A percentile compares a stretch with the other conserved stretches of the same genome.
Evolutionary conservation across 2,329 filamentous ascomycete genomes (phyloP).

Genomic region (Penicillium sp.): DNA sequence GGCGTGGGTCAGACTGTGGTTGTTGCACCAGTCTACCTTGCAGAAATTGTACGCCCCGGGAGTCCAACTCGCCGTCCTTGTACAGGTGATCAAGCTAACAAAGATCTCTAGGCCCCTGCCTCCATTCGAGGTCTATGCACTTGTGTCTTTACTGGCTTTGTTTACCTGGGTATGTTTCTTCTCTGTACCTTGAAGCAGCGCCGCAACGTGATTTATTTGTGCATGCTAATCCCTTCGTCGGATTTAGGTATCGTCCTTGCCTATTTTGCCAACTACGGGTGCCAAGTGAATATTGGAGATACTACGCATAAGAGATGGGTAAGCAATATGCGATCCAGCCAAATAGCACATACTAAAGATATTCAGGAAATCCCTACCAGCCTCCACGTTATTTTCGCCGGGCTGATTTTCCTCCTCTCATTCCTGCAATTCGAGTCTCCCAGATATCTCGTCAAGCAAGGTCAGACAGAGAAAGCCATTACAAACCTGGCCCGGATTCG

Average conservation of each 20-base stretch:
- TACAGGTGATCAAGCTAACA: neutral
- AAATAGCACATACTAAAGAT: conserved; percentile 2
- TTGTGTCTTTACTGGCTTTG: conserved; percentile 68
- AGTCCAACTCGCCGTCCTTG: neutral
- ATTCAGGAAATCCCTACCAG: conserved; percentile 62
- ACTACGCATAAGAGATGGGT: conserved; percentile 51
- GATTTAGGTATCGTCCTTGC: conserved; percentile 69
- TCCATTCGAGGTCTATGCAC: conserved; percentile 73
- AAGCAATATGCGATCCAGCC: conserved; percentile 1
- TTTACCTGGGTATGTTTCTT: conserved; percentile 53
- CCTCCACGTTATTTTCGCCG: conserved; percentile 75
- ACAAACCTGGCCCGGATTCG: conserved; percentile 56
- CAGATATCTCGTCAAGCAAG: conserved; percentile 68
- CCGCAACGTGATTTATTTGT: neutral
- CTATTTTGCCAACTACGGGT: conserved; percentile 73
- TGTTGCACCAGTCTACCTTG: conserved; percentile 66
- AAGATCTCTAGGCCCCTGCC: conserved; percentile 52
- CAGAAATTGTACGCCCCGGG: conserved; percentile 57
- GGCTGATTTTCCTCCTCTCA: conserved; percentile 68
- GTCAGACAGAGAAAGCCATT: conserved; percentile 53
- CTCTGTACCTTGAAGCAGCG: neutral
- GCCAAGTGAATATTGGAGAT: conserved; percentile 52
- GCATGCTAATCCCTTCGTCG: neutral
- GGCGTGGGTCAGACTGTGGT: conserved; percentile 47
- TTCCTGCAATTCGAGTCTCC: conserved; percentile 71